These are phyloP conservation scores for Verbascum thapsus DNA, from an alignment of 257 asterid species.

Conservation along the genomic window DNA sequence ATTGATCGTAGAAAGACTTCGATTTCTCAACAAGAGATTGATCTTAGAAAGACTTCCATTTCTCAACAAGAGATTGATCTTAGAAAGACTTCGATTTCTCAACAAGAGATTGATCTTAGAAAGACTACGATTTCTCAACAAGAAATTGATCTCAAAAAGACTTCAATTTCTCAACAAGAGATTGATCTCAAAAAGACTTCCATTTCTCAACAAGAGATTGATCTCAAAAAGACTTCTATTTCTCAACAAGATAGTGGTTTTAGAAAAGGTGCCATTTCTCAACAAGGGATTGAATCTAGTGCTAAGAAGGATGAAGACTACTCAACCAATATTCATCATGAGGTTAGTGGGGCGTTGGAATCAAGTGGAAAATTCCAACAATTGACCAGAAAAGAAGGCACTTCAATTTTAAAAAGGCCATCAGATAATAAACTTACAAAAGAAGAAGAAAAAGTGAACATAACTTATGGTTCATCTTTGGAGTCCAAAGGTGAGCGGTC, in stretches of 20 bases:
- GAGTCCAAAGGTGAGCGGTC: slow-evolving; percentile 34
- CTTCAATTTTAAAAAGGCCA: slow-evolving; percentile 36
- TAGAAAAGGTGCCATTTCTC: slow-evolving; percentile 34
- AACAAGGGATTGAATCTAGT: slow-evolving; percentile 45
- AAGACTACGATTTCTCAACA: slow-evolving; percentile 20
- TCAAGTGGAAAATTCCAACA: slow-evolving; percentile 45
- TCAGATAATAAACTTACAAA: slow-evolving; percentile 38
- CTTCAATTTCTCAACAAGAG: too few relatives aligned
- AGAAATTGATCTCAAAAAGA: slow-evolving; percentile 28
- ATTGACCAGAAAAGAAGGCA: slow-evolving; percentile 38
- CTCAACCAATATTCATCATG: slow-evolving; percentile 40
- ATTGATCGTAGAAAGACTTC: too few relatives aligned
- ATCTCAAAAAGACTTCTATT: slow-evolving; percentile 46
- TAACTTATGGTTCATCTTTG: slow-evolving; percentile 41
- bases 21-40: slow-evolving; percentile 60
- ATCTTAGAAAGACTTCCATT: slow-evolving; percentile 46
- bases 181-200: slow-evolving; percentile 49
- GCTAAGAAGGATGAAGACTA: slow-evolving; percentile 40
- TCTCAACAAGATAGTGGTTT: slow-evolving; percentile 37
- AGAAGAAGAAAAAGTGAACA: slow-evolving; percentile 42
- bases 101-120: slow-evolving; percentile 37
- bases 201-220: slow-evolving; percentile 47
- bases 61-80: slow-evolving; percentile 38
- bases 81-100: slow-evolving; percentile 35
- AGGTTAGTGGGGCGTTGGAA: slow-evolving; percentile 43